Conservation (phyloP, 2,329 filamentous ascomycete genomes). For the Plectosphaerella sp. region DNA sequence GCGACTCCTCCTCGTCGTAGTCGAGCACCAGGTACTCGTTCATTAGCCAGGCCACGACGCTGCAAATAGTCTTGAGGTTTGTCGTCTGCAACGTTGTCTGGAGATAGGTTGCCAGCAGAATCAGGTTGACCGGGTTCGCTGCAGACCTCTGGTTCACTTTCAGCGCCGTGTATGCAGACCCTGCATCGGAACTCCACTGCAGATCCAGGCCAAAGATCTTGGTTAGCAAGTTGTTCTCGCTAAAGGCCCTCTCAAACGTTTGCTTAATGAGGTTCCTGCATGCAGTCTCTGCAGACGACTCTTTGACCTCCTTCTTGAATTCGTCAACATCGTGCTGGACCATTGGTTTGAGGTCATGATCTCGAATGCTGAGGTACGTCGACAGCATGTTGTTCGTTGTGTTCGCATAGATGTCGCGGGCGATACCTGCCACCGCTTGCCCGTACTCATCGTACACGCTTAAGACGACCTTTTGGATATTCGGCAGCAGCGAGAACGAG, state of each 20-base stretch:
- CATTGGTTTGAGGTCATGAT: constrained; percentile 47
- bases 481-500: constrained; percentile 51
- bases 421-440: constrained; percentile 34
- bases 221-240: constrained; percentile 48
- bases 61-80: constrained; percentile 47
- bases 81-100: constrained; percentile 43
- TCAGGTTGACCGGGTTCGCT: constrained; percentile 50
- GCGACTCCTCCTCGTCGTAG: constrained; percentile 50
- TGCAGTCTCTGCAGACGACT: constrained; percentile 46
- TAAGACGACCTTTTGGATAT: constrained; percentile 47
- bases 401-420: constrained; percentile 47
- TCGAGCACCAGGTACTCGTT: constrained; percentile 54
- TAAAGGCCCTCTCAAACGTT: constrained; percentile 52
- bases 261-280: constrained; percentile 56
- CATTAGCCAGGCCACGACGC: constrained; percentile 52
- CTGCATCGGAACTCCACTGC: constrained; percentile 42
- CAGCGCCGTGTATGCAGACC: constrained; percentile 47
- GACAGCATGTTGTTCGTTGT: constrained; percentile 51
- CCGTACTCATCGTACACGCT: constrained; percentile 50
- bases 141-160: constrained; percentile 46
- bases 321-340: constrained; percentile 49
- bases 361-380: constrained; percentile 47
- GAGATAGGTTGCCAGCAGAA: constrained; percentile 44
- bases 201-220: constrained; percentile 54
- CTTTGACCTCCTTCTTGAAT: constrained; percentile 49